These are phyloP conservation scores for Teunomyces kruisii DNA, from an alignment of 805 yeast species.

Conservation along the genomic window DNA sequence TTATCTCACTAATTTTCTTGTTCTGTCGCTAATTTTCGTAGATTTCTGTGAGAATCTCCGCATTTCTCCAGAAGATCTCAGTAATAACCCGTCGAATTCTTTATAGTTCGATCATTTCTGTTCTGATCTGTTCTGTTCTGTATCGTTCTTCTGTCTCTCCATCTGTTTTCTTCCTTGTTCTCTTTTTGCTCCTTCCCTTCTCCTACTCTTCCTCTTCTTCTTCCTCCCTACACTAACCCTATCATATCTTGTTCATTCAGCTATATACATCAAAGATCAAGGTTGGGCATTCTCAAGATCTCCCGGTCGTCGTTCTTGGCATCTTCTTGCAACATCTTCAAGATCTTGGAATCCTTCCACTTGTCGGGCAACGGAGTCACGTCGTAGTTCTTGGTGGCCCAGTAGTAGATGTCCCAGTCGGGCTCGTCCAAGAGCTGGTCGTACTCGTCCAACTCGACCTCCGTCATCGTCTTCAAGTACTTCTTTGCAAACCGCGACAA, in stretches of 20 bases:
- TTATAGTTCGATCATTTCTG: too few species aligned
- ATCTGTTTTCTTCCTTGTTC: too few species aligned
- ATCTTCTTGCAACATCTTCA: constrained; percentile 66
- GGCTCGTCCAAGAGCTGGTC: constrained; percentile 84
- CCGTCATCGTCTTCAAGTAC: constrained; percentile 57
- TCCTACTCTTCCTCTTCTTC: background rate
- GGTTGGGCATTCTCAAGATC: constrained; percentile 79
- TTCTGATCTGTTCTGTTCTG: too few species aligned
- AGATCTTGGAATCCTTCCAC: constrained; percentile 71
- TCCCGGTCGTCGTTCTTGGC: constrained; percentile 71
- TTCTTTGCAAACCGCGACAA: constrained; percentile 83
- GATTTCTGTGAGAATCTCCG: too few species aligned
- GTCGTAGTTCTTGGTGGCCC: constrained; percentile 87
- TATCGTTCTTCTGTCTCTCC: too few species aligned
- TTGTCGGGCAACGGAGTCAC: constrained; percentile 84
- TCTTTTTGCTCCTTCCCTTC: too few species aligned
- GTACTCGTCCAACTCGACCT: constrained; percentile 77
- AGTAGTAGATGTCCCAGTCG: constrained; percentile 99
- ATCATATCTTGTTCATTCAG: background rate
- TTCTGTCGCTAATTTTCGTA: background rate
- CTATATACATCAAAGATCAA: background rate
- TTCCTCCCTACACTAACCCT: background rate
- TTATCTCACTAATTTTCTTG: too few species aligned
- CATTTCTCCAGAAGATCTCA: too few species aligned
- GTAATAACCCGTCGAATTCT: too few species aligned